Conservation (phyloP, 2,329 filamentous ascomycete species). For the Diplodia sapinea region DNA sequence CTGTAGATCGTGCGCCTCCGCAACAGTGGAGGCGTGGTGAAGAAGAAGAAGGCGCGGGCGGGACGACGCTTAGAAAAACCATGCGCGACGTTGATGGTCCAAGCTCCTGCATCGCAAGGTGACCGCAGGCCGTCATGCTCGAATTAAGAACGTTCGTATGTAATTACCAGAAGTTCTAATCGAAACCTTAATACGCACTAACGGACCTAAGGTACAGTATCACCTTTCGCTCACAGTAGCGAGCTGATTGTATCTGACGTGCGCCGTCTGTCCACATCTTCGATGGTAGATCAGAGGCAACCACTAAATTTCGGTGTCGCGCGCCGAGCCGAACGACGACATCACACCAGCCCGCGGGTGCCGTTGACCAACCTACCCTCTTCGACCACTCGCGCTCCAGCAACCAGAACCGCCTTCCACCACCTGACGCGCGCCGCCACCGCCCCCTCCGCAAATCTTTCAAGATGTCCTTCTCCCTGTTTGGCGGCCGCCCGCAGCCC, state of each 20-base stretch:
- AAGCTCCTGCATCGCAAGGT: constrained; percentile 12
- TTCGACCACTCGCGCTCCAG: constrained; percentile 12
- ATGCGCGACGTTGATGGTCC: constrained; percentile 14
- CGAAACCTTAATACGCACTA: background rate
- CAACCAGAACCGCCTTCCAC: background rate
- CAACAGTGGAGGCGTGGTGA: constrained; percentile 13
- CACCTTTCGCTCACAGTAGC: background rate
- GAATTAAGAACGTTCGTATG: background rate
- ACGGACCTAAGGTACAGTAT: background rate
- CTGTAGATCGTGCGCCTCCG: constrained; percentile 10
- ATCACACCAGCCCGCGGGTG: constrained; percentile 21
- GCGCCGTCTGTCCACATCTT: background rate
- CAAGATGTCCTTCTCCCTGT: constrained; percentile 32
- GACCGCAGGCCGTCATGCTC: background rate
- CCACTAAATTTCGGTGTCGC: constrained; percentile 7
- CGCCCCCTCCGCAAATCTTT: background rate
- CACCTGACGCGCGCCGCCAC: background rate
- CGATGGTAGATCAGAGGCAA: background rate
- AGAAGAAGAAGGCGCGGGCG: background rate
- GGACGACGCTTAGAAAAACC: constrained; percentile 15
- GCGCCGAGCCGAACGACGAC: constrained; percentile 25
- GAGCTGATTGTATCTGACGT: background rate
- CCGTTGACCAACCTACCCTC: background rate
- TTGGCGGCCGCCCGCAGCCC: constrained; percentile 75
- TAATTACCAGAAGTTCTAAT: background rate